phyloP scores from a whole-genome alignment of 1,284 basidiomycete genomes.

The Ceratobasidium sp. region DNA sequence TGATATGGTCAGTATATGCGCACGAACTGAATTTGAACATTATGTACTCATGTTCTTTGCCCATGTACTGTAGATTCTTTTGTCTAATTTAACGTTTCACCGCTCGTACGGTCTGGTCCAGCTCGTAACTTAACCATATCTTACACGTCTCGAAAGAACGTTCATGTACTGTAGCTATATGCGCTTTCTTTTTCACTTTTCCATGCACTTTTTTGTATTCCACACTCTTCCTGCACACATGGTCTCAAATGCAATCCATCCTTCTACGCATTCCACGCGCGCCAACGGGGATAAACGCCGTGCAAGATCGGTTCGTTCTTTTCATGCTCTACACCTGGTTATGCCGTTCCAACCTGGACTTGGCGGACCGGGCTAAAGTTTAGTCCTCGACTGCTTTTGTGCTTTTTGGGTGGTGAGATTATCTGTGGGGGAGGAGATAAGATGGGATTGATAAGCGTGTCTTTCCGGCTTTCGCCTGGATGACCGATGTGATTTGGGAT shows the following conservation, averaged over 20 bases:
- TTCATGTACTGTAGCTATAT: too few species aligned
- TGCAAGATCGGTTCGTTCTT: slow-evolving; percentile 15
- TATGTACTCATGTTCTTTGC: slow-evolving; percentile 25
- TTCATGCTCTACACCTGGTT: not conserved
- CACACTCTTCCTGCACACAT: not conserved
- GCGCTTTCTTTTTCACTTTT: too few species aligned
- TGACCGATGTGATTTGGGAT: not conserved
- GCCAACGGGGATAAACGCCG: slow-evolving; percentile 16
- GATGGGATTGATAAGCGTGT: slow-evolving; percentile 3
- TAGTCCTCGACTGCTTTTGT: slow-evolving; percentile 13
- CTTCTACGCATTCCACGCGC: slow-evolving; percentile 4
- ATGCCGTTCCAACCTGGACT: not conserved
- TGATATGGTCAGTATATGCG: slow-evolving; percentile 34
- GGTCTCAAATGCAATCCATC: not conserved
- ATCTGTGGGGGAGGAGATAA: not conserved
- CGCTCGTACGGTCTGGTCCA: not conserved
- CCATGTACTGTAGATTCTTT: slow-evolving; percentile 1
- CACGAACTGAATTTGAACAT: not conserved
- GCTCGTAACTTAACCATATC: not conserved
- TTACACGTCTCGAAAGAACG: not conserved
- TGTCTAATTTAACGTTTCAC: not conserved
- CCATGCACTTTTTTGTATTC: too few species aligned
- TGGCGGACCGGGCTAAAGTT: not conserved
- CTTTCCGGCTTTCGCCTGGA: slow-evolving; percentile 1
- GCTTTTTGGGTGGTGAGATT: slow-evolving; percentile 26